Percentiles rank a stretch among this genome's conserved stretches.
These are phyloP conservation scores for Fusarium staphyleae DNA, from an alignment of 2,329 filamentous ascomycete genomes.

Conservation along the genomic window DNA sequence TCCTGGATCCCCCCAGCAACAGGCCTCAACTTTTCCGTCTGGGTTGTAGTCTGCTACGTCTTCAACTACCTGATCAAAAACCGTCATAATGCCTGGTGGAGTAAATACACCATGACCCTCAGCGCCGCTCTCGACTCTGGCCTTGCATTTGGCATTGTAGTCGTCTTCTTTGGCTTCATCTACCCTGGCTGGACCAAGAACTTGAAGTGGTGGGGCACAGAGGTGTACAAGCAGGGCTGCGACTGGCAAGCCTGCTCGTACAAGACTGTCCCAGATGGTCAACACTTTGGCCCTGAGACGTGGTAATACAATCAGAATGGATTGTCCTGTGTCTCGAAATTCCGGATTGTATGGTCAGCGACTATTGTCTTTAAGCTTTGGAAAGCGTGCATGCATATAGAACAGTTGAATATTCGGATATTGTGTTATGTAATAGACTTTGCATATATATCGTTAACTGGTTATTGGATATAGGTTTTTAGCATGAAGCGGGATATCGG, in stretches of 20 bases:
- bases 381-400: constrained; percentile 32
- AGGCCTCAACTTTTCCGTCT: constrained; percentile 87
- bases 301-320: constrained; percentile 53
- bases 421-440: constrained; percentile 27
- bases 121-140: constrained; percentile 85
- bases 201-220: constrained; percentile 89
- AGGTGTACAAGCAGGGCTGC: constrained; percentile 83
- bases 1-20: constrained; percentile 88
- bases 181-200: constrained; percentile 76
- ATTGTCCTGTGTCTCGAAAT: neutral
- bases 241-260: constrained; percentile 85
- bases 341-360: neutral
- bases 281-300: constrained; percentile 69
- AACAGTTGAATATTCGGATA: constrained; percentile 4
- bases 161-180: constrained; percentile 87
- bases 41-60: constrained; percentile 83
- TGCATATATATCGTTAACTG: constrained; percentile 15
- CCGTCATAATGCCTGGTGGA: constrained; percentile 79
- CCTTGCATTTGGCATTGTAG: constrained; percentile 80
- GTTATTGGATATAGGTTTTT: constrained; percentile 5
- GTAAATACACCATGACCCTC: constrained; percentile 89
- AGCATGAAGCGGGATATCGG: neutral
- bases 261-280: constrained; percentile 66
- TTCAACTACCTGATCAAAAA: constrained; percentile 82
- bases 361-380: neutral